Conservation (phyloP, 192 early-diverging fungal genomes). For the Neocallimastix lanati region DNA sequence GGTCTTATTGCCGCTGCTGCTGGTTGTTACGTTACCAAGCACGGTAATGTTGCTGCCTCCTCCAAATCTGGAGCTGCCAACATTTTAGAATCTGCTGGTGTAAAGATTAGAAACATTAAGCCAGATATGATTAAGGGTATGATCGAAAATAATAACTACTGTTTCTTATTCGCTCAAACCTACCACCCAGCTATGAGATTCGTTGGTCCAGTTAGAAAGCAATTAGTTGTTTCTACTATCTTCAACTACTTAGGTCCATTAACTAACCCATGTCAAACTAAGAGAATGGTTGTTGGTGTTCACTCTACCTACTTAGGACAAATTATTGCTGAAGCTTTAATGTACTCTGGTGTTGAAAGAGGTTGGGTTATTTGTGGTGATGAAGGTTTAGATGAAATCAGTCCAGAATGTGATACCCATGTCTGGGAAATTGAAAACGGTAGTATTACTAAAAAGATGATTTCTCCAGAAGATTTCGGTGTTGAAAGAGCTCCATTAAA, state of each 20-base stretch:
- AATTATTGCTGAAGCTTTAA: slow-evolving; percentile 67
- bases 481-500: slow-evolving; percentile 51
- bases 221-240: slow-evolving; percentile 80
- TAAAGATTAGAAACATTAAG: slow-evolving; percentile 41
- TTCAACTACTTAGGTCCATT: slow-evolving; percentile 90
- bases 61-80: slow-evolving; percentile 87
- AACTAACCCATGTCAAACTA: slow-evolving; percentile 69
- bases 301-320: slow-evolving; percentile 55
- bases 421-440: slow-evolving; percentile 68
- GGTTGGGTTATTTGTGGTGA: slow-evolving; percentile 83
- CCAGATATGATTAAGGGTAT: slow-evolving; percentile 47
- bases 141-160: slow-evolving; percentile 48
- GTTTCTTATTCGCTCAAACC: slow-evolving; percentile 79
- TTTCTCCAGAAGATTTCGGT: slow-evolving; percentile 80
- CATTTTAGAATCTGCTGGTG: slow-evolving; percentile 69
- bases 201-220: slow-evolving; percentile 50
- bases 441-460: slow-evolving; percentile 35
- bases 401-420: slow-evolving; percentile 66
- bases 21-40: slow-evolving; percentile 78
- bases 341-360: slow-evolving; percentile 52
- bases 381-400: slow-evolving; percentile 83
- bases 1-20: slow-evolving; percentile 83
- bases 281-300: slow-evolving; percentile 79
- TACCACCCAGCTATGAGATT: slow-evolving; percentile 83
- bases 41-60: slow-evolving; percentile 83